Conservation (phyloP, 331 rosid species). For the Malus hybrid region DNA sequence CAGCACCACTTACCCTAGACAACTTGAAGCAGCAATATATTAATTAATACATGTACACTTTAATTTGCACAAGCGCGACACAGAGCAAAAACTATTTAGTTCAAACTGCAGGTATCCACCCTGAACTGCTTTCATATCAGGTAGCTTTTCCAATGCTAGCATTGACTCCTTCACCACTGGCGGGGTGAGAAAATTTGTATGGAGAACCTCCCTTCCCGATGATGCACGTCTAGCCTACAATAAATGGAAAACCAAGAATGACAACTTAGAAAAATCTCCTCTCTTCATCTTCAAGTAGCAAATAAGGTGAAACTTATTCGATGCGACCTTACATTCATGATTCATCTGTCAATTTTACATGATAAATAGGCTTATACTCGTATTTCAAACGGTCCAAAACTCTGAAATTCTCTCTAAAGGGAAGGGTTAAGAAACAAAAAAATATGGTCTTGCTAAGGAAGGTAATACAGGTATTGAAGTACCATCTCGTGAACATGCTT, state of each 20-base stretch:
- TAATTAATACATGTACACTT: background rate
- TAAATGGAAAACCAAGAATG: background rate
- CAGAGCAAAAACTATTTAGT: background rate
- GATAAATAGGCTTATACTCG: background rate
- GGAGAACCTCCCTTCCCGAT: conserved; percentile 67
- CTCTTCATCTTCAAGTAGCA: background rate
- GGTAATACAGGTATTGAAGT: conserved; percentile 1
- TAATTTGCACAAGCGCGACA: background rate
- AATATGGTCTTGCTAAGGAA: background rate
- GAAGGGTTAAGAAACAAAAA: no score
- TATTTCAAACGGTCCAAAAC: background rate
- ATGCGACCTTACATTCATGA: background rate
- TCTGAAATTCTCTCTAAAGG: background rate
- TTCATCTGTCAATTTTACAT: background rate
- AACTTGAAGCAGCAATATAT: background rate
- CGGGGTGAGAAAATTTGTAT: no score
- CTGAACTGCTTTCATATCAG: conserved; percentile 74
- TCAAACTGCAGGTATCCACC: conserved; percentile 94
- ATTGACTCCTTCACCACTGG: conserved; percentile 86
- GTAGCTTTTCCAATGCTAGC: conserved; percentile 62
- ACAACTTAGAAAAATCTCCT: background rate
- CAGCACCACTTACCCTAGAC: conserved; percentile 90
- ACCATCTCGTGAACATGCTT: conserved; percentile 84
- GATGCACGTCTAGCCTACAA: conserved; percentile 74
- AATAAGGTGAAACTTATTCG: background rate